Evolutionary conservation across 1,284 basidiomycete species (phyloP).

Genomic region (Heliocybe sulcata): DNA sequence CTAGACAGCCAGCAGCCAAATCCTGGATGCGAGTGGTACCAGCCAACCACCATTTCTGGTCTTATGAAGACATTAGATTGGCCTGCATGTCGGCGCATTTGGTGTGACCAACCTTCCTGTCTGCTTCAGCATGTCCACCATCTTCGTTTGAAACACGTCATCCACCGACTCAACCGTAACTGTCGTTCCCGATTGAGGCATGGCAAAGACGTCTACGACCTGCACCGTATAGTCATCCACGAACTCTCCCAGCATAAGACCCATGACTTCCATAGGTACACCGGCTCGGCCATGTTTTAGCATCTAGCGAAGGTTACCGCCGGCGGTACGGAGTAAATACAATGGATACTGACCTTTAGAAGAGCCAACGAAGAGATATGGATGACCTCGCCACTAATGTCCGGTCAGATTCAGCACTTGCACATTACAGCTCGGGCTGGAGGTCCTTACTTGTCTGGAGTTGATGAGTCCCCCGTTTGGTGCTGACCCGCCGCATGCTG

Average conservation of each 20-base stretch:
- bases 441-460: slow-evolving; percentile 65
- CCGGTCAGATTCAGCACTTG: not conserved
- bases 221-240: slow-evolving; percentile 98
- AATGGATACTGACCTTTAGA: slow-evolving; percentile 61
- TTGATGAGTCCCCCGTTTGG: slow-evolving; percentile 33
- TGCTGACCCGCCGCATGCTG: slow-evolving; percentile 31
- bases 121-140: slow-evolving; percentile 99
- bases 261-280: slow-evolving; percentile 99
- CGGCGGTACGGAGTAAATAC: not conserved
- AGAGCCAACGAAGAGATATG: slow-evolving; percentile 93
- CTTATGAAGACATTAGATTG: slow-evolving; percentile 36
- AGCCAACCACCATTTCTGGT: slow-evolving; percentile 98
- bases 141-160: slow-evolving; percentile 97
- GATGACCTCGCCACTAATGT: slow-evolving; percentile 86
- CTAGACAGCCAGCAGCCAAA: slow-evolving; percentile 99
- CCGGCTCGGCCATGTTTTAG: slow-evolving; percentile 98
- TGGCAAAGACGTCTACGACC: slow-evolving; percentile 98
- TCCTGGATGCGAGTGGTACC: slow-evolving; percentile 99
- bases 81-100: not conserved
- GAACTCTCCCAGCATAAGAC: slow-evolving; percentile 97
- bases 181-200: slow-evolving; percentile 98
- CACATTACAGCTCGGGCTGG: not conserved
- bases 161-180: slow-evolving; percentile 99
- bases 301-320: slow-evolving; percentile 57
- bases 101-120: slow-evolving; percentile 75